These are phyloP conservation scores for Collybiopsis luxurians DNA, from an alignment of 768 basidiomycete genomes.

Conservation along the genomic window DNA sequence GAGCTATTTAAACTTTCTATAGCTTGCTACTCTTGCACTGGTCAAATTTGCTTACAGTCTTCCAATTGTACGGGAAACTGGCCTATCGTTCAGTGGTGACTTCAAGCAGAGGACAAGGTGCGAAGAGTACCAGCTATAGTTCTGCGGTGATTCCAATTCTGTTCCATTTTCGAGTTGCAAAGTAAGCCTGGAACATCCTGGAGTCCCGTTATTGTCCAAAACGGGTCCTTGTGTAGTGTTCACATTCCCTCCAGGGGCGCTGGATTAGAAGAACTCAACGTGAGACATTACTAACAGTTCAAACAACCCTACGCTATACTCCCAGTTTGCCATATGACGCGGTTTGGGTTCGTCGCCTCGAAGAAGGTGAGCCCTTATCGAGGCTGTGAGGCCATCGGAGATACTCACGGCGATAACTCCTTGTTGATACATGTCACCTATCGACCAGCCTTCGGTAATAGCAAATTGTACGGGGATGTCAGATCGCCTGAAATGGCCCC, in stretches of 20 bases:
- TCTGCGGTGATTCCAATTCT: not conserved
- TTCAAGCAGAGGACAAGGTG: too few species aligned
- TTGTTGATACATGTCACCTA: not conserved
- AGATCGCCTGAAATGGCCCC: too few species aligned
- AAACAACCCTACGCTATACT: too few species aligned
- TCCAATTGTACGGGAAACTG: constrained; percentile 1
- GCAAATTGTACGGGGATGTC: too few species aligned
- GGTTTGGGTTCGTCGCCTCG: too few species aligned
- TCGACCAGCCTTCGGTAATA: too few species aligned
- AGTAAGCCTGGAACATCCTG: not conserved
- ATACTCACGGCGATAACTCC: not conserved
- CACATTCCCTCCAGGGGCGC: not conserved
- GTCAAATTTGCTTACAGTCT: not conserved
- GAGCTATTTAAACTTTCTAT: not conserved
- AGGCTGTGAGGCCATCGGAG: too few species aligned
- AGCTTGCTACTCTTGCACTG: not conserved
- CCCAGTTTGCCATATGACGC: too few species aligned
- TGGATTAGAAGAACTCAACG: too few species aligned
- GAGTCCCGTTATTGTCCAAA: not conserved
- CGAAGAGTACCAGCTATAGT: not conserved
- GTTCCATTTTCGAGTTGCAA: not conserved
- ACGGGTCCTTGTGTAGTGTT: not conserved
- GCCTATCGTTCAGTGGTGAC: too few species aligned
- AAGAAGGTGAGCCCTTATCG: too few species aligned
- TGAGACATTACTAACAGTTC: too few species aligned